A percentile compares a stretch with the other conserved stretches of the same genome.
phyloP scores from a whole-genome alignment of 768 basidiomycete genomes.

The Podaxis rugospora region DNA sequence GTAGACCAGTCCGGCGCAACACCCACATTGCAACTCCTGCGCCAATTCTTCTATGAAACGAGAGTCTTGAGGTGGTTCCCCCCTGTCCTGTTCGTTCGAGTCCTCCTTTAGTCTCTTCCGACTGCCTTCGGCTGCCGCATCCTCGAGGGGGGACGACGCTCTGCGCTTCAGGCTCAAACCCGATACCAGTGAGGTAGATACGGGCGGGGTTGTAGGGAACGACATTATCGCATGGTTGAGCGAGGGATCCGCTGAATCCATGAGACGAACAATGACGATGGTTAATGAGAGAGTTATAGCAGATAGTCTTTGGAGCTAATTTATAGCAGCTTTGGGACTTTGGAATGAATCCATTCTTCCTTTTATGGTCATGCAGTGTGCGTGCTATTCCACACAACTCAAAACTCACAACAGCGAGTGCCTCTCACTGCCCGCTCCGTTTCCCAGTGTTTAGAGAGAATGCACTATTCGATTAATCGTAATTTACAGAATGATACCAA shows the following conservation, averaged over 20 bases:
- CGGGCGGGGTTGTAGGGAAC: constrained; percentile 8
- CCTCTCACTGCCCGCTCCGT: neutral
- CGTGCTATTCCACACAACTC: neutral
- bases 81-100: constrained; percentile 12
- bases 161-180: constrained; percentile 47
- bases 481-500: neutral
- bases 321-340: constrained; percentile 2
- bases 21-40: constrained; percentile 80
- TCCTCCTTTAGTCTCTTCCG: constrained; percentile 61
- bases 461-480: neutral
- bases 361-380: neutral
- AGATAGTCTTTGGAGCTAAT: constrained; percentile 7
- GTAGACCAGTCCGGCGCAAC: constrained; percentile 80
- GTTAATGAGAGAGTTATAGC: neutral
- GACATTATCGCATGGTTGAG: neutral
- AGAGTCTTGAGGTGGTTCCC: constrained; percentile 10
- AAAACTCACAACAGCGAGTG: neutral
- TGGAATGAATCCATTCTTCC: neutral
- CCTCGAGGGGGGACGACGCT: constrained; percentile 57
- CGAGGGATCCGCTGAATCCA: constrained; percentile 11
- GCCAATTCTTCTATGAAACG: constrained; percentile 57
- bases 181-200: constrained; percentile 12
- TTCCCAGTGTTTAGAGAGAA: neutral
- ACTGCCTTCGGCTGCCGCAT: constrained; percentile 37
- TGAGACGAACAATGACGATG: constrained; percentile 2